phyloP scores from a whole-genome alignment of 192 early-diverging fungal species.

The Borealophlyctis nickersoniae region DNA sequence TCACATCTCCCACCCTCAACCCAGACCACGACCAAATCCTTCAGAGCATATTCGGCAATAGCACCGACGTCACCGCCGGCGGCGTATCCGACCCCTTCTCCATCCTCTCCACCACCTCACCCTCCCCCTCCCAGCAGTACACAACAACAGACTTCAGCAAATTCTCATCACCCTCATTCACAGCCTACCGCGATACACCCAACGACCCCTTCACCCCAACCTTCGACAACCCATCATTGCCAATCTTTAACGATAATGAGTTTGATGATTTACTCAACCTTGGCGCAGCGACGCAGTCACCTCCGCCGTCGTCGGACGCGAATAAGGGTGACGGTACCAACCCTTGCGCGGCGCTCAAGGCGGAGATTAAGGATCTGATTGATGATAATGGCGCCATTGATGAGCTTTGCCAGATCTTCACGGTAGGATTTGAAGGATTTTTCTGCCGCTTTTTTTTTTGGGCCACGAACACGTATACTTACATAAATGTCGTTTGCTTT shows the following conservation, averaged over 20 bases:
- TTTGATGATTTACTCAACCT: conserved; percentile 24
- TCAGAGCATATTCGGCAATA: background rate
- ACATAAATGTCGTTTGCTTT: background rate
- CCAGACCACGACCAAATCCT: background rate
- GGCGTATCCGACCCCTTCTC: background rate
- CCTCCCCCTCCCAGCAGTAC: background rate
- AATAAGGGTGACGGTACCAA: background rate
- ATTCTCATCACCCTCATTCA: conserved; percentile 1
- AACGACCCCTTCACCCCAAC: conserved; percentile 23
- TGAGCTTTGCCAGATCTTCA: conserved; percentile 41
- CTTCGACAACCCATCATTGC: conserved; percentile 22
- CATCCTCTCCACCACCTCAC: background rate
- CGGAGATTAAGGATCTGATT: conserved; percentile 16
- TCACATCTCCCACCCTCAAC: background rate
- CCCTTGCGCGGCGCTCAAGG: background rate
- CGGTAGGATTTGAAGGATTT: conserved; percentile 2
- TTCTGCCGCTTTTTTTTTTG: background rate
- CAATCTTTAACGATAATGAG: conserved; percentile 14
- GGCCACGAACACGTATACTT: background rate
- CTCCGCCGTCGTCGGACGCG: background rate
- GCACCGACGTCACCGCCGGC: too few species aligned
- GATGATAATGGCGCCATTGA: conserved; percentile 29
- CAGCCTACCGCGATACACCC: background rate
- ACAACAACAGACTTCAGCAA: background rate
- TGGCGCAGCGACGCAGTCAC: background rate